These are phyloP conservation scores for Theobroma grandiflorum DNA, from an alignment of 441 rosid genomes.

Conservation along the genomic window DNA sequence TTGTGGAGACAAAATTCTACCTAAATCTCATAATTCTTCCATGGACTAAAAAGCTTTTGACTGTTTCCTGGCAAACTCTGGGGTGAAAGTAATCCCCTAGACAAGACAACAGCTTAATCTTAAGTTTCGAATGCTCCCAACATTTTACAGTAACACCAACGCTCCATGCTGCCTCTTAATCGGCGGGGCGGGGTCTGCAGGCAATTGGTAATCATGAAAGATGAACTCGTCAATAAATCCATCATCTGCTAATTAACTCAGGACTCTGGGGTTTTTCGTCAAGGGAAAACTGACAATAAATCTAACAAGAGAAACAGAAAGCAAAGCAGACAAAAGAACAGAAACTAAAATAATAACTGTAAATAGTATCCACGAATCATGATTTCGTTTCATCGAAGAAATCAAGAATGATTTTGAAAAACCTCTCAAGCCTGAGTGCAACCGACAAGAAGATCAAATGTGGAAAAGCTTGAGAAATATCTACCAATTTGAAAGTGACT, in stretches of 20 bases:
- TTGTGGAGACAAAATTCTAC: not conserved
- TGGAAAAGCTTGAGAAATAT: too few relatives aligned
- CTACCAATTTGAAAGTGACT: not conserved
- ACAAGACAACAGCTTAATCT: not conserved
- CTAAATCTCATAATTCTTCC: not conserved
- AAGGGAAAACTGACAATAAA: not conserved
- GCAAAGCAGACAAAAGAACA: constrained; percentile 2
- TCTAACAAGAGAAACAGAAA: not conserved
- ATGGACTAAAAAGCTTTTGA: not conserved
- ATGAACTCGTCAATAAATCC: not conserved
- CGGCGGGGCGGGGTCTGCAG: not conserved
- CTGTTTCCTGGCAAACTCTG: not conserved
- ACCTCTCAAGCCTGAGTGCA: not conserved
- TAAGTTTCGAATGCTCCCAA: not conserved
- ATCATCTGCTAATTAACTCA: not conserved
- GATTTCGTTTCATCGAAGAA: constrained; percentile 16
- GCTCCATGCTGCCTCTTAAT: not conserved
- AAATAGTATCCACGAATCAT: constrained; percentile 14
- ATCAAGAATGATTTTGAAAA: constrained; percentile 14
- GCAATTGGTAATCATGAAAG: not conserved
- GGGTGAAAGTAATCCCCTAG: too few relatives aligned
- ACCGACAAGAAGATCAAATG: not conserved
- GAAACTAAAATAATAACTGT: constrained; percentile 1
- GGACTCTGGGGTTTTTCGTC: not conserved
- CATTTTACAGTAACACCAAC: not conserved